Base-by-base conservation (phyloP, 106 monocot genomes). In the Phalaenopsis aphrodite region DNA sequence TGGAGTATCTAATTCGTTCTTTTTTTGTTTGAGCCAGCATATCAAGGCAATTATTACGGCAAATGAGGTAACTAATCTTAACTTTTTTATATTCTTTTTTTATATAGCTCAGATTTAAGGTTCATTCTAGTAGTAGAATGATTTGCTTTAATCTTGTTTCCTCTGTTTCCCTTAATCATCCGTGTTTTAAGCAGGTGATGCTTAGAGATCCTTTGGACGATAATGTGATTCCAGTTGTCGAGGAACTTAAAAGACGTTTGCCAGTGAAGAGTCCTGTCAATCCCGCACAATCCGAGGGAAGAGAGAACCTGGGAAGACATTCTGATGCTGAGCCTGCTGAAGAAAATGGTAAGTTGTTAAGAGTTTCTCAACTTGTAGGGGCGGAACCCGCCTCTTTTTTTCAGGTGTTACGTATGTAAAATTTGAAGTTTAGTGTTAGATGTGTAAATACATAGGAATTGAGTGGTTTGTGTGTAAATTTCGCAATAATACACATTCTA, bases 11-110 rank as follows among this genome's bases (percentile, higher is more conserved):
- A 36, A 10, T 41, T 55, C 83, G 0, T 73, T 41, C 45, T 0
- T 72, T 72, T 83, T 8, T 65, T 74, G n/a, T 64, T 72, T 58
- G 68, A 57, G 65, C 37, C 96, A 96, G 96, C 94, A 96, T 69
- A 94, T 96, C 56, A 96, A 96, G 84, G 96, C 96, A 69, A 93
- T 96, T 72, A 90, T 96, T 24, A 96, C 96, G 38, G 89, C 96
- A 1, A 87, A 96, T 56, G 93, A 96, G 93, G 95, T 91, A 82
- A 8, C 16, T 23, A 39, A 17, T 52, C 5, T 7, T 75, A 17
- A 18, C 17, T 41, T 30, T 3, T 7, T 61, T 41, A 19, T 5
- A 65, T 16, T 21, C 8, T 74, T 23, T 49, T 5, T 84, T 56
- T 56, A 39, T 41, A 16, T 73, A 9, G 5, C 39, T 1, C 18